These are phyloP conservation scores for Talaromyces sp. DNA, from an alignment of 2,329 filamentous ascomycete genomes.

Conservation along the genomic window DNA sequence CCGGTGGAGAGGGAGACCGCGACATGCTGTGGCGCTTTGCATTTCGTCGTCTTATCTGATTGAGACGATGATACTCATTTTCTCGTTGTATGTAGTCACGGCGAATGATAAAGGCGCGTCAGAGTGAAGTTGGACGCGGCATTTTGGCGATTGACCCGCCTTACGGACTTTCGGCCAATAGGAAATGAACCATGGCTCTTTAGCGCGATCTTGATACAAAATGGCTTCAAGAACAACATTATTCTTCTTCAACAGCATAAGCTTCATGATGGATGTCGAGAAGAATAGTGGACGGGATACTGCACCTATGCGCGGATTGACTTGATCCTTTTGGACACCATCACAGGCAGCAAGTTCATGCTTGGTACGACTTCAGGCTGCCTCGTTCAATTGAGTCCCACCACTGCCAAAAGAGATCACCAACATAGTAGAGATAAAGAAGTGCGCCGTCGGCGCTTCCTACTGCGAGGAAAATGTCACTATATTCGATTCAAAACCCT, in stretches of 20 bases:
- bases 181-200: background rate
- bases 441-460: too few species aligned
- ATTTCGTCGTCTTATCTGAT: background rate
- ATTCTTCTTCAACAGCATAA: background rate
- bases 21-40: slow-evolving; percentile 40
- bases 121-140: background rate
- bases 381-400: too few species aligned
- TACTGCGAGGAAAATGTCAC: too few species aligned
- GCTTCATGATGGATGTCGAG: too few species aligned
- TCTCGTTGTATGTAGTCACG: background rate
- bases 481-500: too few species aligned
- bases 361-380: too few species aligned
- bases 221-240: background rate
- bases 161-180: background rate
- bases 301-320: too few species aligned
- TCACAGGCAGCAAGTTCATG: too few species aligned
- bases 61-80: background rate
- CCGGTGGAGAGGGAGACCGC: slow-evolving; percentile 69
- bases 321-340: too few species aligned
- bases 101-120: background rate
- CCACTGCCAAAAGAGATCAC: too few species aligned
- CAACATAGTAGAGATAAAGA: too few species aligned
- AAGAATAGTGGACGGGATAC: too few species aligned
- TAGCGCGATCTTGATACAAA: background rate
- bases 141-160: background rate